Evolutionary conservation across 2,329 filamentous ascomycete species (phyloP), one percentile per base, ranked within the genome.

Genomic region (Xylariaceae sp.): DNA sequence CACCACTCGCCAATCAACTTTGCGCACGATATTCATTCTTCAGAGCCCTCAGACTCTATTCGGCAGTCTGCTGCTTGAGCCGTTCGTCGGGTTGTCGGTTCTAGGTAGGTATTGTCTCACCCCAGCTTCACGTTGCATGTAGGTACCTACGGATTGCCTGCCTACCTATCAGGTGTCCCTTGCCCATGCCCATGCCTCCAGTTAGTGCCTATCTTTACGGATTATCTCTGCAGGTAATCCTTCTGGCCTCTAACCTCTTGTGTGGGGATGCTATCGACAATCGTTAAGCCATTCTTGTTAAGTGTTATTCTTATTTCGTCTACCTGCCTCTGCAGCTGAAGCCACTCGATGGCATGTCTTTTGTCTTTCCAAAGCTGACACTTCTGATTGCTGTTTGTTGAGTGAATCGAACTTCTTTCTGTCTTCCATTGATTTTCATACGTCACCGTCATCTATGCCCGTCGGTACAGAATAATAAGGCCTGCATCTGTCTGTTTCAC

Each of bases 1-100:
- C 64, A 61, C 53, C 59, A 65, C 67, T 68, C 66, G 63, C 73
- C 72, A 73, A 72, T 74, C 58, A 67, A 59, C 61, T 57, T 62
- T 63, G 56, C 58, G 68, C 71, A 70, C 67, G 69, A 73, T 71
- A 68, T 70, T 67, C 69, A 71, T 73, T 45, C 73, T 71, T 66
- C 70, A 66, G 69, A 69, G 65, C 68, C 67, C 68, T 65, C 68
- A 66, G 63, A 65, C 67, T 66, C 68, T 68, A 55, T 58, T 59
- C 60, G 11, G 17, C 17, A 13, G 5, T 23, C 13, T 51, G 60
- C 67, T 62, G 66, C 65, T 68, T 61, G 57, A 50, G 54, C 65
- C 61, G 64, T 67, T 64, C 61, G 44, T 66, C 57, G 58, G 57
- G 59, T 54, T 66, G 66, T 67, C 67, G 66, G 67, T 62, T 67